phyloP scores from a whole-genome alignment of 2,329 filamentous ascomycete genomes.

The Aspergillus intermedius region DNA sequence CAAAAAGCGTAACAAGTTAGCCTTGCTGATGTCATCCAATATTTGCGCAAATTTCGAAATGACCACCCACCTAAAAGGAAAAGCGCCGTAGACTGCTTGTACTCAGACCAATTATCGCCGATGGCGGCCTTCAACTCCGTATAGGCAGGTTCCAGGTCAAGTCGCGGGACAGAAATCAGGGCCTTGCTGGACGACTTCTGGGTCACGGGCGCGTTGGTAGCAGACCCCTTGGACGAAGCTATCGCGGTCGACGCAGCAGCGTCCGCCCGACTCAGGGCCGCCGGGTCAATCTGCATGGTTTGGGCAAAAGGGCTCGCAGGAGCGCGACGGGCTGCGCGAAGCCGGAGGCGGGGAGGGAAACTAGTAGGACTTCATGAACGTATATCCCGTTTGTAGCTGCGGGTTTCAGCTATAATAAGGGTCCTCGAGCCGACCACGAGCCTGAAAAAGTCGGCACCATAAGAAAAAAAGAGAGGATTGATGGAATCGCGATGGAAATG shows the following conservation, averaged over 20 bases:
- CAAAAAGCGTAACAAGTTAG: constrained; percentile 5
- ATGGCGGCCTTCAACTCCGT: constrained; percentile 55
- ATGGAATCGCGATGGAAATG: constrained; percentile 20
- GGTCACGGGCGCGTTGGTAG: constrained; percentile 23
- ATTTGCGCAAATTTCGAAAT: neutral
- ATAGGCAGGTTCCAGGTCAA: constrained; percentile 59
- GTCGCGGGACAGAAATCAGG: constrained; percentile 50
- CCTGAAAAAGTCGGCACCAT: constrained; percentile 4
- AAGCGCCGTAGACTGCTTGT: constrained; percentile 52
- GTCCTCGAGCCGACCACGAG: constrained; percentile 7
- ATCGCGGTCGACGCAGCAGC: constrained; percentile 26
- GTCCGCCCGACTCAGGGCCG: constrained; percentile 38
- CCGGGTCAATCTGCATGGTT: constrained; percentile 42
- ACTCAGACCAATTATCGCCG: constrained; percentile 54
- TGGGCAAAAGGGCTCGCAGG: constrained; percentile 18
- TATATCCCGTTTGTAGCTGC: constrained; percentile 3
- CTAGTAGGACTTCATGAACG: constrained; percentile 35
- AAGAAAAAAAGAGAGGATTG: constrained; percentile 5
- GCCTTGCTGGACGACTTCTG: constrained; percentile 44
- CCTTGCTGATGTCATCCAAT: neutral
- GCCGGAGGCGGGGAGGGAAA: constrained; percentile 26
- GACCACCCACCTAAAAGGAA: constrained; percentile 50
- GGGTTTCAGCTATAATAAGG: constrained; percentile 5
- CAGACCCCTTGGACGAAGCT: constrained; percentile 25
- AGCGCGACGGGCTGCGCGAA: constrained; percentile 35